phyloP scores from a whole-genome alignment of 2,329 filamentous ascomycete species.

The Penicillium sp. region DNA sequence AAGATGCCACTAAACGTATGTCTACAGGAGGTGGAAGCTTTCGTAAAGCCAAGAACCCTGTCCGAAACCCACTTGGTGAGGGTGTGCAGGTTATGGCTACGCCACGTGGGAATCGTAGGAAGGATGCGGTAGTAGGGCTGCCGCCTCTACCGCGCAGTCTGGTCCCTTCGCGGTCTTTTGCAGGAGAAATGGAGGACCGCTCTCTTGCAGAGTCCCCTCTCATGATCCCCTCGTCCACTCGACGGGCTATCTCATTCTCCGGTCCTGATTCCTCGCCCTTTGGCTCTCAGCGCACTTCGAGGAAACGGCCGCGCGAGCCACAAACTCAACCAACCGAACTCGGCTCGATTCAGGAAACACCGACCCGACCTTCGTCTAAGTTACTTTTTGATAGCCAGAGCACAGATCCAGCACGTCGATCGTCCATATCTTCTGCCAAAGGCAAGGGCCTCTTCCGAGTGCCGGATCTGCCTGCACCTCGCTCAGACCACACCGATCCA shows the following conservation, averaged over 20 bases:
- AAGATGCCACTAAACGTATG: constrained; percentile 45
- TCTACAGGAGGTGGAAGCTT: constrained; percentile 36
- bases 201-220: constrained; percentile 36
- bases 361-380: constrained; percentile 40
- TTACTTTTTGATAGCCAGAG: constrained; percentile 23
- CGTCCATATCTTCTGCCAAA: constrained; percentile 24
- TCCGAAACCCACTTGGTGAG: constrained; percentile 46
- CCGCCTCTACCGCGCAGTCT: constrained; percentile 34
- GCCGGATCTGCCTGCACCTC: constrained; percentile 32
- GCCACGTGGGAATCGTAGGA: constrained; percentile 45
- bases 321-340: constrained; percentile 14
- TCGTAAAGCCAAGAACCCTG: constrained; percentile 47
- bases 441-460: constrained; percentile 32
- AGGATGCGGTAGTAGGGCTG: constrained; percentile 33
- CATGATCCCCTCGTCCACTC: constrained; percentile 38
- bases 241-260: constrained; percentile 36
- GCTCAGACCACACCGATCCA: constrained; percentile 14
- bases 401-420: constrained; percentile 16
- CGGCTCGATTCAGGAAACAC: constrained; percentile 45
- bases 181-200: constrained; percentile 32
- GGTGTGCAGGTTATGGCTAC: constrained; percentile 56
- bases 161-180: constrained; percentile 33
- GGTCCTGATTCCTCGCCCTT: constrained; percentile 26
- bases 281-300: constrained; percentile 12
- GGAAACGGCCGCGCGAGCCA: constrained; percentile 9